Conservation (phyloP, 345 rosid species). For the Citrus unshiu region DNA sequence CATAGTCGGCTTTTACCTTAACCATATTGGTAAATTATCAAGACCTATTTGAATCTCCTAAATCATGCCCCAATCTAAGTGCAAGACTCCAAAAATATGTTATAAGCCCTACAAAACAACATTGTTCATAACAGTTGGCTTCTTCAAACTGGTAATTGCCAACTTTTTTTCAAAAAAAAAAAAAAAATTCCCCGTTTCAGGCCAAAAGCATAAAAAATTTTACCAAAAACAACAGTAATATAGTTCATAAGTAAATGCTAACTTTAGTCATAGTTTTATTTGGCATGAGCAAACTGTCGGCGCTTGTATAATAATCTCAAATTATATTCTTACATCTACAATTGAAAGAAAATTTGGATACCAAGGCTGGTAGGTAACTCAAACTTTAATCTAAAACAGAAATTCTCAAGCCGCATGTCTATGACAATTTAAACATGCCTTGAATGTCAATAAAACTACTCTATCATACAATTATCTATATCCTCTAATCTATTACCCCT, state of each 20-base stretch:
- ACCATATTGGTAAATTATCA: background rate
- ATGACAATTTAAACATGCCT: background rate
- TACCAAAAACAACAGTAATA: background rate
- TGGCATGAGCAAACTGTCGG: background rate
- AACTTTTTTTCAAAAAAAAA: background rate
- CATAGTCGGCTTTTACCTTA: background rate
- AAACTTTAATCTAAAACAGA: background rate
- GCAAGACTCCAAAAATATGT: background rate
- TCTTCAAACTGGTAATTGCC: background rate
- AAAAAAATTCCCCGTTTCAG: background rate
- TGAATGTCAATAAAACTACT: background rate
- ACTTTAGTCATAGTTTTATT: background rate
- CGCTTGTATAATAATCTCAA: background rate
- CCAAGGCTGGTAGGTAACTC: background rate
- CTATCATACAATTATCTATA: background rate
- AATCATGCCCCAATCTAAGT: background rate
- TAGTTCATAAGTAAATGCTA: background rate
- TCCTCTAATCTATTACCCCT: background rate
- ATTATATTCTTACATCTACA: background rate
- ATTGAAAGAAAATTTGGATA: background rate
- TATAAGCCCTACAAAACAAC: background rate
- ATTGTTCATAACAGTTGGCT: background rate
- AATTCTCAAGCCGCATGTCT: background rate
- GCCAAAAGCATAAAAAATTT: background rate
- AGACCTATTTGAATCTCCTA: background rate